Conservation (phyloP, 805 yeast genomes). For the Diddensiella caesifluorescens region DNA sequence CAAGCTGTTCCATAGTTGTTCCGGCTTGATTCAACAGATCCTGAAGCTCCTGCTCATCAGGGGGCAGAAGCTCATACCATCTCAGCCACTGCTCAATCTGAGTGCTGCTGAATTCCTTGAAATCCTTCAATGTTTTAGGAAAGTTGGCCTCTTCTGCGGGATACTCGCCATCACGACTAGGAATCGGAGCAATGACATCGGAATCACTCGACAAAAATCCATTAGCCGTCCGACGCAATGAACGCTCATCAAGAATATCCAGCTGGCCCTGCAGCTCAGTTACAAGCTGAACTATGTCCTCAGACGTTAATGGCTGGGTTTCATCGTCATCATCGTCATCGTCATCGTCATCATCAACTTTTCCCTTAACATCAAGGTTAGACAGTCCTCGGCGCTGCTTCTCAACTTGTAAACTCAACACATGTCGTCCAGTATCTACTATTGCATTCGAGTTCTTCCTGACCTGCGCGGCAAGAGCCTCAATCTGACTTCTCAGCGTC, state of each 20-base stretch:
- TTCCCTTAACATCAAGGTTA: slow-evolving; percentile 22
- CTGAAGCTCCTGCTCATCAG: slow-evolving; percentile 50
- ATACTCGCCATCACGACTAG: slow-evolving; percentile 73
- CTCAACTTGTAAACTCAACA: slow-evolving; percentile 61
- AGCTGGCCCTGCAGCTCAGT: slow-evolving; percentile 87
- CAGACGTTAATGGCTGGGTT: slow-evolving; percentile 66
- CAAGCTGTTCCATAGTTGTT: slow-evolving; percentile 38
- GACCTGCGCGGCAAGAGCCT: slow-evolving; percentile 37
- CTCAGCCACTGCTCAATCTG: slow-evolving; percentile 51
- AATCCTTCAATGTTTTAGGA: slow-evolving; percentile 56
- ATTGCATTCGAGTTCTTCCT: slow-evolving; percentile 61
- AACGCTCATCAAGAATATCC: slow-evolving; percentile 67
- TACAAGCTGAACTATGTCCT: slow-evolving; percentile 80
- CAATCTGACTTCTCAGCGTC: slow-evolving; percentile 9
- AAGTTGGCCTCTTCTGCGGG: slow-evolving; percentile 41
- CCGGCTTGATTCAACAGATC: slow-evolving; percentile 41
- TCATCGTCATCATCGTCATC: slow-evolving; percentile 33
- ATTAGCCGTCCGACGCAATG: slow-evolving; percentile 65
- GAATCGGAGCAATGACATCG: slow-evolving; percentile 57
- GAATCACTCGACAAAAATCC: slow-evolving; percentile 41
- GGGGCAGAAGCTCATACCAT: slow-evolving; percentile 75
- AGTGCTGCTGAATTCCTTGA: slow-evolving; percentile 42
- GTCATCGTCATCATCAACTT: slow-evolving; percentile 9
- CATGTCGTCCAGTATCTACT: slow-evolving; percentile 73
- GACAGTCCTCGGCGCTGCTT: slow-evolving; percentile 40